These are phyloP conservation scores for Leishmania turanica DNA, from an alignment of 208 protist species.

Conservation along the genomic window DNA sequence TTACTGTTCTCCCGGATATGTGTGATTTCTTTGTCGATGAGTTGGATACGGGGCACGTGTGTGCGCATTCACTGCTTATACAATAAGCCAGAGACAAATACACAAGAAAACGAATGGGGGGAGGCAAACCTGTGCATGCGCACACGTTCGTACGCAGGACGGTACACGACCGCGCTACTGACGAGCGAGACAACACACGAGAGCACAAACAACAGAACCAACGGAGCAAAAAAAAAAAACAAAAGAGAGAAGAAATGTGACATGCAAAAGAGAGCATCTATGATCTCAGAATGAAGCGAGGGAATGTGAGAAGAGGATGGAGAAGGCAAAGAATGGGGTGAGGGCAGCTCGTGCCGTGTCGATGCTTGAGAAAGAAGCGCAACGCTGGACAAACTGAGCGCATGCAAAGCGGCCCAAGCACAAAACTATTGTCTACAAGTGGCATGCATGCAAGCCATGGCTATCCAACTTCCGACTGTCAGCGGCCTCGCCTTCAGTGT, in stretches of 20 bases:
- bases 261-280: constrained; percentile 10
- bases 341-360: not conserved
- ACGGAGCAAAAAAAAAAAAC: no score
- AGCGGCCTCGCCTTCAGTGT: not conserved
- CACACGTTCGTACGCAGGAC: not conserved
- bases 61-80: not conserved
- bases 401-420: not conserved
- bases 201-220: not conserved
- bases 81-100: constrained; percentile 5
- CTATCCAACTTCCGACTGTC: not conserved
- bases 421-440: not conserved
- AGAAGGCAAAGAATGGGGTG: not conserved
- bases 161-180: not conserved
- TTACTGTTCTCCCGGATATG: not conserved
- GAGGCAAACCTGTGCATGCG: not conserved
- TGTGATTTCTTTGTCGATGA: not conserved
- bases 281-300: not conserved
- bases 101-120: not conserved
- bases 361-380: not conserved
- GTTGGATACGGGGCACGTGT: not conserved
- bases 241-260: not conserved
- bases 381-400: not conserved
- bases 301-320: not conserved
- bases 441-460: not conserved
- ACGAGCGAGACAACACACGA: not conserved